A percentile compares a stretch with the other conserved stretches of the same genome.
Evolutionary conservation across 345 rosid genomes (phyloP).

Genomic region (Euphorbia tirucalli): DNA sequence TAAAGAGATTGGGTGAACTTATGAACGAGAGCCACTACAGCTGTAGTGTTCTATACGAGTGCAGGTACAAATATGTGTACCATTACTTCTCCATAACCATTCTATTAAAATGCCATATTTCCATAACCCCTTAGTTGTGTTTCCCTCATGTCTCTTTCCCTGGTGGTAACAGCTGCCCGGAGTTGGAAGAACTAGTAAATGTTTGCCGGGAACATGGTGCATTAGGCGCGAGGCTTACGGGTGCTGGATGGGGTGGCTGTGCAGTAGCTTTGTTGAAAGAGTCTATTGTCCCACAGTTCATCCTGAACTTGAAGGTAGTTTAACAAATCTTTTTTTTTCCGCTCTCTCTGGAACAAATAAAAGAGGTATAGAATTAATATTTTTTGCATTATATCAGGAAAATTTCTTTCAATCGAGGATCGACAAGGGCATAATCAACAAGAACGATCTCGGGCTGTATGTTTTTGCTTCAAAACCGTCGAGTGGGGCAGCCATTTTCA

Average conservation of each 20-base stretch:
- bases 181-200: slow-evolving; percentile 88
- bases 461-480: slow-evolving; percentile 97
- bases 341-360: no score
- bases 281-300: slow-evolving; percentile 72
- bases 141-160: neutral
- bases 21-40: slow-evolving; percentile 95
- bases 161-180: slow-evolving; percentile 62
- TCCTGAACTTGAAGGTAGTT: slow-evolving; percentile 70
- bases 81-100: neutral
- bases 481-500: slow-evolving; percentile 94
- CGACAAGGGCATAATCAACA: slow-evolving; percentile 61
- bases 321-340: neutral
- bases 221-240: slow-evolving; percentile 93
- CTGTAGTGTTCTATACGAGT: slow-evolving; percentile 84
- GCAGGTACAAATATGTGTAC: slow-evolving; percentile 56
- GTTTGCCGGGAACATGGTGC: slow-evolving; percentile 67
- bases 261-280: slow-evolving; percentile 89
- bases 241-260: slow-evolving; percentile 99
- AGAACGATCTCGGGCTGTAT: slow-evolving; percentile 75
- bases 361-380: neutral
- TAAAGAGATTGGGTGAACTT: slow-evolving; percentile 83
- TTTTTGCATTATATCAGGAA: slow-evolving; percentile 49
- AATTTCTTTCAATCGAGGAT: slow-evolving; percentile 73
- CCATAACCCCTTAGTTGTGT: neutral
- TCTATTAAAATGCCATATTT: no score